Percentiles rank a stretch among this genome's conserved stretches.
Conservation (phyloP, 306 rosid genomes). For the Dryas alaskensis region DNA sequence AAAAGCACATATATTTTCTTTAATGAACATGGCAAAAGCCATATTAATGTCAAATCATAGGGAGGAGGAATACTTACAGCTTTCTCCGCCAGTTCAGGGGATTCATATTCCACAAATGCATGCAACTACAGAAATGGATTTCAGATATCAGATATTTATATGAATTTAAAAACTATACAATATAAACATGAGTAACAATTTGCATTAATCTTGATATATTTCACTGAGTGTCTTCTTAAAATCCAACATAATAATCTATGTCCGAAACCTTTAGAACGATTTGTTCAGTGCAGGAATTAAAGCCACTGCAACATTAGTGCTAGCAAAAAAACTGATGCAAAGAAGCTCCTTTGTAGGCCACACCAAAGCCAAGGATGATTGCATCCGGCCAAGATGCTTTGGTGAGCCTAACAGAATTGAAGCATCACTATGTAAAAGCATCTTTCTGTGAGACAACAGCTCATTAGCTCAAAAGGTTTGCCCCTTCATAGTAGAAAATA, state of each 20-base stretch:
- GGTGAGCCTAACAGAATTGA: no score
- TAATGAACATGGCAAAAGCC: background rate
- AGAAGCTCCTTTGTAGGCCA: no score
- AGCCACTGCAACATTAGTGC: background rate
- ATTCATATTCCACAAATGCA: conserved; percentile 95
- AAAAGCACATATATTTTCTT: background rate
- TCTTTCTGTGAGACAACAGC: no score
- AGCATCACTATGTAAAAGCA: no score
- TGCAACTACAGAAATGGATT: conserved; percentile 60
- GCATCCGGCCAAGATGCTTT: background rate
- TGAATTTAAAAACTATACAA: background rate
- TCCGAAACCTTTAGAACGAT: background rate
- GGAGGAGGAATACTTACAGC: conserved; percentile 64
- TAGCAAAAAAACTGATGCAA: background rate
- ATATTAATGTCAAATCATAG: conserved; percentile 20
- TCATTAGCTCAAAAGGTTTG: background rate
- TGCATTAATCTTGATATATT: background rate
- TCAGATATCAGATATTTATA: conserved; percentile 29
- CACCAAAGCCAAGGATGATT: background rate
- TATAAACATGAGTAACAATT: background rate
- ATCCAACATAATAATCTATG: background rate
- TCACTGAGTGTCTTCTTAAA: background rate
- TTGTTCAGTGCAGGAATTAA: background rate
- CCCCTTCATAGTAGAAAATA: background rate
- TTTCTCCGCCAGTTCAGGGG: conserved; percentile 90